Conservation (phyloP, 1,284 basidiomycete genomes). For the Heterobasidion occidentale region DNA sequence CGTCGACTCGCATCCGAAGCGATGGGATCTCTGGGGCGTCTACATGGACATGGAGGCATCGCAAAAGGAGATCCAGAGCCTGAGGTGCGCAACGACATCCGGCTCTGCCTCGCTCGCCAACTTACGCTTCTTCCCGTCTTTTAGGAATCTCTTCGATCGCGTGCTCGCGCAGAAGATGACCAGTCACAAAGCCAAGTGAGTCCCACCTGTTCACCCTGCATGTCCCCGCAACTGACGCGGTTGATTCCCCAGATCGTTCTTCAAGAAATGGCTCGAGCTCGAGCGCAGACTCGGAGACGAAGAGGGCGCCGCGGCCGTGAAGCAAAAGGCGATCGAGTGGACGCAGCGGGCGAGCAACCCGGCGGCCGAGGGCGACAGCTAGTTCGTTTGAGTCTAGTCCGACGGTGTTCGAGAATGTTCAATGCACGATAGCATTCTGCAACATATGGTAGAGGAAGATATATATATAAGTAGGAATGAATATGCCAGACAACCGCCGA, state of each 20-base stretch:
- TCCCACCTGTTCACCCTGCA: background rate
- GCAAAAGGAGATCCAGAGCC: slow-evolving; percentile 67
- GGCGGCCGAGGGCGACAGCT: slow-evolving; percentile 2
- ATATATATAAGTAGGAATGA: slow-evolving; percentile 9
- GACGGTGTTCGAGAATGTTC: background rate
- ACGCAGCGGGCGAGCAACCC: slow-evolving; percentile 42
- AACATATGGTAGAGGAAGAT: slow-evolving; percentile 2
- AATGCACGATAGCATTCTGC: background rate
- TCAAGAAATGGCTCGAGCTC: slow-evolving; percentile 96
- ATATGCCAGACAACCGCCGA: slow-evolving; percentile 5
- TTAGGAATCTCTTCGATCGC: slow-evolving; percentile 78
- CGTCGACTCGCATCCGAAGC: slow-evolving; percentile 88
- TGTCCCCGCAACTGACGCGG: background rate
- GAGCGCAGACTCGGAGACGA: slow-evolving; percentile 87
- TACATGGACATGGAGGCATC: slow-evolving; percentile 95
- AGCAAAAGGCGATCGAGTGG: slow-evolving; percentile 87
- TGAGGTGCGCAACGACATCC: slow-evolving; percentile 42
- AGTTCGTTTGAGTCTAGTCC: background rate
- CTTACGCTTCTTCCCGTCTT: slow-evolving; percentile 8
- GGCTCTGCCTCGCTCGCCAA: background rate
- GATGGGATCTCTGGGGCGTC: slow-evolving; percentile 93
- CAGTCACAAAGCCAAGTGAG: slow-evolving; percentile 89
- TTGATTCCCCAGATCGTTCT: slow-evolving; percentile 56
- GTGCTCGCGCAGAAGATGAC: slow-evolving; percentile 83
- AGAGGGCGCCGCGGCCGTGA: slow-evolving; percentile 75